Conservation (phyloP, 2,329 filamentous ascomycete genomes). For the Alternaria alternata region DNA sequence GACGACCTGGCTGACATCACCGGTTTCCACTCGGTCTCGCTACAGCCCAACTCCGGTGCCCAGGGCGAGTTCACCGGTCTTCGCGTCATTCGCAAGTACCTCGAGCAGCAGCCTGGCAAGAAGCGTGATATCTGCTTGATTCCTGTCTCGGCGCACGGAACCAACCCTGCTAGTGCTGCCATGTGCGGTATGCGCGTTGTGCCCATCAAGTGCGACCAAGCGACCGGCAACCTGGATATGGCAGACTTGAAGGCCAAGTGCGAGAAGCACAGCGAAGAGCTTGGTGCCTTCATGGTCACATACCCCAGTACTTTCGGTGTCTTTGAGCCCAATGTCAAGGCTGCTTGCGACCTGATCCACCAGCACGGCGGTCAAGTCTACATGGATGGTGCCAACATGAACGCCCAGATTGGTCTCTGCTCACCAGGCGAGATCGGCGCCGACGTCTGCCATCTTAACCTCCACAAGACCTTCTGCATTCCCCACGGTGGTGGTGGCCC, state of each 20-base stretch:
- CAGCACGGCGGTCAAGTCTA: conserved; percentile 91
- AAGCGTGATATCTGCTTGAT: conserved; percentile 93
- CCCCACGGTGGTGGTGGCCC: conserved; percentile 94
- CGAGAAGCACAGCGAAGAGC: conserved; percentile 82
- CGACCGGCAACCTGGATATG: conserved; percentile 89
- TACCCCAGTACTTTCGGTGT: conserved; percentile 96
- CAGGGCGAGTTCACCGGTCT: conserved; percentile 95
- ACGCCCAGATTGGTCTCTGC: conserved; percentile 94
- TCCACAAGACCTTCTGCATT: conserved; percentile 99
- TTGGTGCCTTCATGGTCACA: conserved; percentile 95
- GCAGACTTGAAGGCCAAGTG: conserved; percentile 87
- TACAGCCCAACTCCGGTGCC: conserved; percentile 95
- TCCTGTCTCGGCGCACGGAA: conserved; percentile 93
- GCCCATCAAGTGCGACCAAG: conserved; percentile 86
- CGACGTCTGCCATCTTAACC: conserved; percentile 95
- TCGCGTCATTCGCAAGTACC: conserved; percentile 85
- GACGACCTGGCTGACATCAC: conserved; percentile 82
- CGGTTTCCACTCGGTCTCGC: conserved; percentile 85
- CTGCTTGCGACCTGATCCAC: conserved; percentile 86
- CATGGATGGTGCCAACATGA: conserved; percentile 99
- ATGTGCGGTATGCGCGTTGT: conserved; percentile 97
- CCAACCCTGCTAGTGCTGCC: conserved; percentile 91
- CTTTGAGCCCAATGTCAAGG: conserved; percentile 88
- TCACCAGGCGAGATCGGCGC: conserved; percentile 95
- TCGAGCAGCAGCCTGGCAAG: conserved; percentile 70